Base-by-base conservation (phyloP, 129 eudicot genomes). In the Scalesia atractyloides region DNA sequence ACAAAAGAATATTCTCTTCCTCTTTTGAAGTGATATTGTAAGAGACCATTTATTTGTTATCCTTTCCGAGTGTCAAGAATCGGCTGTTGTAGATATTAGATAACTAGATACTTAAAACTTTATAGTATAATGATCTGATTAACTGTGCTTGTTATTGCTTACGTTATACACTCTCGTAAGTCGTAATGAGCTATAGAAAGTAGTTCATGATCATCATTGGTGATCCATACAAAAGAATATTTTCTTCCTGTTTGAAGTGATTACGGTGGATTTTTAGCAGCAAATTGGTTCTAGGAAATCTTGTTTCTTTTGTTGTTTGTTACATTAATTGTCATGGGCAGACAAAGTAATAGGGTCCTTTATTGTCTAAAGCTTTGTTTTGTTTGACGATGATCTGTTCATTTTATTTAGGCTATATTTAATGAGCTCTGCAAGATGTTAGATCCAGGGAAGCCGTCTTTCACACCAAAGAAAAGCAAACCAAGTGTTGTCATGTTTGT, bases 361-460 rank as follows among this genome's bases (percentile, higher is more conserved):
- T 56, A 7, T 80, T 16, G 26, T 5, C 64, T 64, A 14, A 17
- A 75, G 8, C 37, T 15, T 18, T 48, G 34, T 60, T 3, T 26
- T 71, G 20, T 54, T 70, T 71, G 56, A 63, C 56, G 15, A 26
- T 0, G 47, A 12, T 69, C 14, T 24, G 18, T 64, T 46, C 5
- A 30, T 69, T 58, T 72, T 49, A 34, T 75, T 7, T 66, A 93
- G 98, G 98, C 98, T 22, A 79, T 94, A 7, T 94, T 87, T 67
- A 88, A 76, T 2, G 98, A 94, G 88, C 92, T 94, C 43, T 94
- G 98, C 83, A 90, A 90, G 75, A 94, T 94, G 71, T 74, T 94
- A 86, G 98, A 94, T 84, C 91, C 96, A 9, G 98, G 98, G 80
- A 94, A 90, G 89, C 89, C 97, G 49, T 67, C 96, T n/a, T 94